Evolutionary conservation across 108 stramenopile species (phyloP).

Genomic region (Pseudonitzschia multistriata): DNA sequence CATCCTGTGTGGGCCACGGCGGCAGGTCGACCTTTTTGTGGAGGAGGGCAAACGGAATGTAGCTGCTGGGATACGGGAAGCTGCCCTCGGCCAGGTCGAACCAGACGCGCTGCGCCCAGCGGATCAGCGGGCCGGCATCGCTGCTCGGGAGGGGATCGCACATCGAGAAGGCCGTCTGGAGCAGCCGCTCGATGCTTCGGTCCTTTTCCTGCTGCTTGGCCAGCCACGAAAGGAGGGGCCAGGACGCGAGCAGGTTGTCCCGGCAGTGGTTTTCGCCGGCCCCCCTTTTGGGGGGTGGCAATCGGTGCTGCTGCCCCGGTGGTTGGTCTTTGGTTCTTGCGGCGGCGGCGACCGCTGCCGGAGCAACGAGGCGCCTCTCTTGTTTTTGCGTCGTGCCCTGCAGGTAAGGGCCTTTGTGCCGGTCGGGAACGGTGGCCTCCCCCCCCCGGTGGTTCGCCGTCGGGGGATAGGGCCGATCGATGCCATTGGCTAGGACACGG

Average conservation of each 20-base stretch:
- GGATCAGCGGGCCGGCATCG: conserved; percentile 23
- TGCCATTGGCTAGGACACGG: conserved; percentile 35
- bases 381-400: no score
- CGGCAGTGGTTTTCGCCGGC: conserved; percentile 41
- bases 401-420: no score
- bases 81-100: conserved; percentile 73
- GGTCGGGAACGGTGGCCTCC: not conserved
- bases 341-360: no score
- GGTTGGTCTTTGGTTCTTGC: not conserved
- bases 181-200: conserved; percentile 8
- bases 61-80: conserved; percentile 65
- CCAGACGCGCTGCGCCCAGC: conserved; percentile 51
- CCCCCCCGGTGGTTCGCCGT: not conserved
- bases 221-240: conserved; percentile 45
- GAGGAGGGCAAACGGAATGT: conserved; percentile 67
- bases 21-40: conserved; percentile 55
- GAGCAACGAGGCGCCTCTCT: not conserved
- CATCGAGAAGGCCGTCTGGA: conserved; percentile 38
- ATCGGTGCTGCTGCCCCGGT: no score
- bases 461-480: conserved; percentile 42
- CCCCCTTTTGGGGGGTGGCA: not conserved
- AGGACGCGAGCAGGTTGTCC: conserved; percentile 45
- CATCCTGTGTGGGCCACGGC: conserved; percentile 66
- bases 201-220: conserved; percentile 16
- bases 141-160: conserved; percentile 44